Percentiles rank a stretch among this genome's conserved stretches.
phyloP scores from a whole-genome alignment of 2,329 filamentous ascomycete genomes.

The Gremmenia infestans region DNA sequence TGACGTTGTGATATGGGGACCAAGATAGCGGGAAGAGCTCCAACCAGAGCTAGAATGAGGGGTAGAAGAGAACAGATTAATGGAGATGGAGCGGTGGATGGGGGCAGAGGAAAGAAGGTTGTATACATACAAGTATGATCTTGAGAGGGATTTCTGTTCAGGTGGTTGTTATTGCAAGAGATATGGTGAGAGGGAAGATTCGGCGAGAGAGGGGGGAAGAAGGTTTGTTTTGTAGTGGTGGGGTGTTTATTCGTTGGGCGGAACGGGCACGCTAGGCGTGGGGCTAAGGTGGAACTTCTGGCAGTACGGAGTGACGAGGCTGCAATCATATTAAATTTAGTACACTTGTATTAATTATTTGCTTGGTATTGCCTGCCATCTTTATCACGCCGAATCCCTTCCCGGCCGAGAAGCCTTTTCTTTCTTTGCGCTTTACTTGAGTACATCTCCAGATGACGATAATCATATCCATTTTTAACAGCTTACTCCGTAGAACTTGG shows the following conservation, averaged over 20 bases:
- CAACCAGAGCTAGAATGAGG: constrained; percentile 3
- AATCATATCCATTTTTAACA: constrained; percentile 10
- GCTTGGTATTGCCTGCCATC: background rate
- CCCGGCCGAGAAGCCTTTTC: background rate
- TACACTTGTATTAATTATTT: too few species aligned
- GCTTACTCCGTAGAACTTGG: too few species aligned
- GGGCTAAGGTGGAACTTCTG: background rate
- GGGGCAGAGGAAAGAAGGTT: background rate
- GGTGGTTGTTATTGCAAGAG: constrained; percentile 13
- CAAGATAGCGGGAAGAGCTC: background rate
- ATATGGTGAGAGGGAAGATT: constrained; percentile 9
- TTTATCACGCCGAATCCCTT: background rate
- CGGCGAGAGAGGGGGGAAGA: constrained; percentile 4
- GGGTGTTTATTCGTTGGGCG: constrained; percentile 13
- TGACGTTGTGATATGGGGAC: background rate
- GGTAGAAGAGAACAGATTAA: background rate
- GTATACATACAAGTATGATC: constrained; percentile 17
- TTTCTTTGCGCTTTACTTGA: constrained; percentile 16
- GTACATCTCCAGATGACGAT: background rate
- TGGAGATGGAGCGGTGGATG: background rate
- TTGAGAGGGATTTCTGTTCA: background rate
- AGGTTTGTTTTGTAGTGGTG: constrained; percentile 7
- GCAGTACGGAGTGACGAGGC: background rate
- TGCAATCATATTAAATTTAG: background rate
- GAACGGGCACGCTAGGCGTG: background rate